Evolutionary conservation across 2,329 filamentous ascomycete genomes (phyloP), one percentile per base, ranked within the genome.

Genomic region (Plenodomus lindquistii): DNA sequence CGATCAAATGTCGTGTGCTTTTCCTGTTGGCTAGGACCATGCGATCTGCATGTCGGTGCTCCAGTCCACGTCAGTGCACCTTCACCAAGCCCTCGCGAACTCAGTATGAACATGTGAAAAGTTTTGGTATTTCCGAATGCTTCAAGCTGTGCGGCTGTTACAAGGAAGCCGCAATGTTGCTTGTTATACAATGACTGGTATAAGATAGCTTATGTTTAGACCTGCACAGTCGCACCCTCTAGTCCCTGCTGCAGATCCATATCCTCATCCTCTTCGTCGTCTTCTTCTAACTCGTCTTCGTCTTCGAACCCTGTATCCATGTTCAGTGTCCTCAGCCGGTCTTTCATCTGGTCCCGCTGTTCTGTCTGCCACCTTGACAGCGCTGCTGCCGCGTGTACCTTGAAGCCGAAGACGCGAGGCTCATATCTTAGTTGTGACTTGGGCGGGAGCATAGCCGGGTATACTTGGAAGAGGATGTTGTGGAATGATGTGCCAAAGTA

Each of bases 401-500:
- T 91, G 81, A 99, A 99, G 27, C 94, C 94, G 72, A 94, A 99
- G 52, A 96, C 88, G 49, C 89, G 85, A 19, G 94, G 94, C 47
- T 93, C 84, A 75, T 97, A 97, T 59, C 94, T 85, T 57, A 91
- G 86, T 54, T 86, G 80, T 62, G 85, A 91, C 81, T 97, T 99
- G 59, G 85, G 79, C 2, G 94, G 94, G 42, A 95, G 85, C 62
- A 99, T 81, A 19, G 89, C 85, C 5, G 94, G 93, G 72, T 97
- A 97, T 46, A 99, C 94, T 74, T 99, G 94, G 79, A 99, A 97
- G 54, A 99, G 85, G 75, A 99, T 97, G 77, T 97, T 97, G 81
- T 97, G 93, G 80, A 99, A 99, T 2, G 90, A 96, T 40, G 93
- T 92, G 62, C 94, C 94, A 63, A 99, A 99, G 81, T 97, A 99